phyloP scores from a whole-genome alignment of 371 early-diverging fungal species.

The Syncephalastrum monosporum region DNA sequence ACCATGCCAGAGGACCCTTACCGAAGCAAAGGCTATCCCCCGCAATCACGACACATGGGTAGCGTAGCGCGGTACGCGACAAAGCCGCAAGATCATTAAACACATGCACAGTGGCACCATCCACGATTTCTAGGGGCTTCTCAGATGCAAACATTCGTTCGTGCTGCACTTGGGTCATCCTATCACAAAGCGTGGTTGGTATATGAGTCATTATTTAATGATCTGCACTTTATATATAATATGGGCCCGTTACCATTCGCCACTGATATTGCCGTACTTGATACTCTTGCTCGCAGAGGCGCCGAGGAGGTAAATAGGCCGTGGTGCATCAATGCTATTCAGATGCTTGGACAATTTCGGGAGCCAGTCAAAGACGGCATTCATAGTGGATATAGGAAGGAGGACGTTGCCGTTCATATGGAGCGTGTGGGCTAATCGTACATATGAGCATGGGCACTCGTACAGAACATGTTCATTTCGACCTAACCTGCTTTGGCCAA shows the following conservation, averaged over 20 bases:
- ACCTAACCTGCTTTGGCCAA: slow-evolving; percentile 32
- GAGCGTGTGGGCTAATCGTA: slow-evolving; percentile 47
- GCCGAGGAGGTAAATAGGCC: slow-evolving; percentile 71
- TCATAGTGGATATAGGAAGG: slow-evolving; percentile 67
- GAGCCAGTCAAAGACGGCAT: slow-evolving; percentile 76
- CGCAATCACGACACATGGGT: slow-evolving; percentile 70
- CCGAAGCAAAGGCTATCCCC: slow-evolving; percentile 42
- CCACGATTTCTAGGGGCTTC: slow-evolving; percentile 55
- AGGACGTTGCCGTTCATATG: slow-evolving; percentile 69
- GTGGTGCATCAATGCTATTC: slow-evolving; percentile 48
- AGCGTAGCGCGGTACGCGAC: slow-evolving; percentile 24
- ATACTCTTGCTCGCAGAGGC: slow-evolving; percentile 77
- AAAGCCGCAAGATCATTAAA: slow-evolving; percentile 28
- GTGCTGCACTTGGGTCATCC: slow-evolving; percentile 67
- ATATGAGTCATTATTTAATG: slow-evolving; percentile 36
- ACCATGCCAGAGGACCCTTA: slow-evolving; percentile 32
- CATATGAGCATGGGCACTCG: not conserved
- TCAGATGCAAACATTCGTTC: slow-evolving; percentile 56
- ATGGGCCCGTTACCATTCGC: slow-evolving; percentile 69
- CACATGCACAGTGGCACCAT: slow-evolving; percentile 37
- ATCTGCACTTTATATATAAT: slow-evolving; percentile 8
- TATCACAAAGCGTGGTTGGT: slow-evolving; percentile 19
- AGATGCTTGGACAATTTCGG: slow-evolving; percentile 58
- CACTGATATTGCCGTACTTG: slow-evolving; percentile 82
- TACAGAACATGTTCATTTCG: not conserved